Conservation (phyloP, 202 grass and related monocot genomes). For the Brachypodium distachyon region DNA sequence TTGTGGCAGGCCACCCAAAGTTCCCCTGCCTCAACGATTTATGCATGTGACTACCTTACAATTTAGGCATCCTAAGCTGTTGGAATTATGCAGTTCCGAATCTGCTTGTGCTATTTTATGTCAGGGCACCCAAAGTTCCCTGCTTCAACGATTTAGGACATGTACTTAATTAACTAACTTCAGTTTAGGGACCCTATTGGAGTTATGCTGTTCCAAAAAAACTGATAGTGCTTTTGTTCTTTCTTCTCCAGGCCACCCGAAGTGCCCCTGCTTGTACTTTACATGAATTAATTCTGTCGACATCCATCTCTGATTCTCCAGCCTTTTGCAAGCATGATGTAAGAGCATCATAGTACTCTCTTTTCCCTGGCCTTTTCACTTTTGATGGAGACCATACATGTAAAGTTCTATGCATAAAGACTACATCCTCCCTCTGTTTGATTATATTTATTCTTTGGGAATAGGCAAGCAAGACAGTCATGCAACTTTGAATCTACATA, state of each 20-base stretch:
- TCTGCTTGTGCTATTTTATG: not conserved
- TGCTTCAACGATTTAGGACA: not conserved
- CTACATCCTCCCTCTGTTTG: not conserved
- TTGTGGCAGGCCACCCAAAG: no score
- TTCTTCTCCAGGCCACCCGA: not conserved
- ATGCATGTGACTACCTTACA: no score
- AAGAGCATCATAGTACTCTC: not conserved
- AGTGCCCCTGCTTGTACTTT: slow-evolving; percentile 19
- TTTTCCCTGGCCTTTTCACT: not conserved
- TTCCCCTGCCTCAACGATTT: no score
- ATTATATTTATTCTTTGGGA: not conserved
- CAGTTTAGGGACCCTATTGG: no score
- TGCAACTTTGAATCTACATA: not conserved
- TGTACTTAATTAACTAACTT: not conserved
- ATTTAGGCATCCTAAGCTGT: no score
- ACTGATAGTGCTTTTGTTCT: not conserved
- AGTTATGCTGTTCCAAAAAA: not conserved
- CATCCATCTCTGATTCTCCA: not conserved
- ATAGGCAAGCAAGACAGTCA: not conserved
- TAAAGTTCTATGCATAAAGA: not conserved
- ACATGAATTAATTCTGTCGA: no score
- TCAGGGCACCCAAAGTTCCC: not conserved
- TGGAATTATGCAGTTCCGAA: no score
- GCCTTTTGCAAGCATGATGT: not conserved
- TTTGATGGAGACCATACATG: not conserved